Evolutionary conservation across 805 yeast species (phyloP).

Genomic region (Jamesozyma jinghongensis): DNA sequence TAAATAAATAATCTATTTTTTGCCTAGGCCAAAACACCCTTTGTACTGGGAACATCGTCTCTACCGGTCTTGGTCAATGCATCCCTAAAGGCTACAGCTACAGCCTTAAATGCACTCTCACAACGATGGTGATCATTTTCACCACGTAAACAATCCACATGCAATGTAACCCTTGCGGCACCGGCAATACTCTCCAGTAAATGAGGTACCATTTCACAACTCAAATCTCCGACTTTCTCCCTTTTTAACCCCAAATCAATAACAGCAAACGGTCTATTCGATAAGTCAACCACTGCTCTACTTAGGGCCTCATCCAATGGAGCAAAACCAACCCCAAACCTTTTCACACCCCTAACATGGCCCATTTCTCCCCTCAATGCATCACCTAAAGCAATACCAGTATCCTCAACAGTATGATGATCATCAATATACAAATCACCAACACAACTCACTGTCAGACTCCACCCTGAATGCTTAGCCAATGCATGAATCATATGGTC

Average conservation of each 20-base stretch:
- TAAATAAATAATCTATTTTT: too few species aligned
- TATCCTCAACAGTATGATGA: slow-evolving; percentile 95
- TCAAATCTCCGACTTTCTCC: slow-evolving; percentile 85
- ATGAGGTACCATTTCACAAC: slow-evolving; percentile 98
- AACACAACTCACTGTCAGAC: slow-evolving; percentile 74
- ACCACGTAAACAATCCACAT: slow-evolving; percentile 90
- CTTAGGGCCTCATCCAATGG: slow-evolving; percentile 95
- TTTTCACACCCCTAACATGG: slow-evolving; percentile 77
- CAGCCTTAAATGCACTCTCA: slow-evolving; percentile 92
- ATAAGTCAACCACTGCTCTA: slow-evolving; percentile 91
- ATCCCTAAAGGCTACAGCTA: slow-evolving; percentile 86
- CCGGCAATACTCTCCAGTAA: slow-evolving; percentile 90
- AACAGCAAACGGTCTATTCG: slow-evolving; percentile 88
- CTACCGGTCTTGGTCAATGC: slow-evolving; percentile 77
- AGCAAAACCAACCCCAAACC: slow-evolving; percentile 90
- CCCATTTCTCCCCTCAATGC: slow-evolving; percentile 90
- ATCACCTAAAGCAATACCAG: slow-evolving; percentile 82
- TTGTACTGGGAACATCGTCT: slow-evolving; percentile 90
- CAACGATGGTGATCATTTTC: slow-evolving; percentile 94
- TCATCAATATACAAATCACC: slow-evolving; percentile 96
- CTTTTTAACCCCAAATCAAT: slow-evolving; percentile 83
- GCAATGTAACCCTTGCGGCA: slow-evolving; percentile 82
- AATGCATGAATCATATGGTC: slow-evolving; percentile 97
- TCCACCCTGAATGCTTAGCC: slow-evolving; percentile 97
- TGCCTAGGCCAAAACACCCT: slow-evolving; percentile 74